Evolutionary conservation across 2,329 filamentous ascomycete genomes (phyloP).

Genomic region (Pseudonectria foliicola): DNA sequence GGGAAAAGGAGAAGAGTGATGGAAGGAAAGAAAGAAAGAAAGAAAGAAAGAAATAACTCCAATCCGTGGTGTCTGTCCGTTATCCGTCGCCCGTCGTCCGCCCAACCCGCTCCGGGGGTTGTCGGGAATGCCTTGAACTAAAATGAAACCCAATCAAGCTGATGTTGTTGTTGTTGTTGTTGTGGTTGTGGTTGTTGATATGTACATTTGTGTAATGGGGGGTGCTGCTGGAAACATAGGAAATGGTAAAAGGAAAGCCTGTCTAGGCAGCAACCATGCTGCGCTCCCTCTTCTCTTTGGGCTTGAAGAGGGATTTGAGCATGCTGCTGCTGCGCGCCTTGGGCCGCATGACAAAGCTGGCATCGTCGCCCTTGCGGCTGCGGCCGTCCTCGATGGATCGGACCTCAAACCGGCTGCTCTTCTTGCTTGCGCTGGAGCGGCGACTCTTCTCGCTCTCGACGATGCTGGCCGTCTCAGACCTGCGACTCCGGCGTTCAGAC

Average conservation of each 20-base stretch:
- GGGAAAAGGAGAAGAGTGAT: no score
- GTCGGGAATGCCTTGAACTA: no score
- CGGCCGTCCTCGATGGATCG: constrained; percentile 31
- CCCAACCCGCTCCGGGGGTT: no score
- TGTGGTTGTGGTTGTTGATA: neutral
- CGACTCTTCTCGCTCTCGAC: constrained; percentile 29
- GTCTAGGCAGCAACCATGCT: constrained; percentile 24
- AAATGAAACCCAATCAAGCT: no score
- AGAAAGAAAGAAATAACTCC: no score
- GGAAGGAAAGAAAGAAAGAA: no score
- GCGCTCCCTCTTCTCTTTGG: constrained; percentile 41
- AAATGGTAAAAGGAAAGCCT: constrained; percentile 4
- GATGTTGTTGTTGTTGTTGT: no score
- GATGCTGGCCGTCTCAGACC: constrained; percentile 27
- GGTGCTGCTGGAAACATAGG: neutral
- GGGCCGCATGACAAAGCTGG: constrained; percentile 34
- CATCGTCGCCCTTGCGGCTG: constrained; percentile 28
- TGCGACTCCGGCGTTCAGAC: constrained; percentile 14
- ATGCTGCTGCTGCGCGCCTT: constrained; percentile 44
- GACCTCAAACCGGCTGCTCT: constrained; percentile 25
- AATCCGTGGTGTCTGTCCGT: no score
- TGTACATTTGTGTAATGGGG: neutral
- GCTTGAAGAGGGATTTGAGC: constrained; percentile 53
- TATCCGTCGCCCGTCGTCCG: no score
- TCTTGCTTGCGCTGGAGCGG: constrained; percentile 23